phyloP scores from a whole-genome alignment of 768 basidiomycete genomes.

The Russula brevipes region DNA sequence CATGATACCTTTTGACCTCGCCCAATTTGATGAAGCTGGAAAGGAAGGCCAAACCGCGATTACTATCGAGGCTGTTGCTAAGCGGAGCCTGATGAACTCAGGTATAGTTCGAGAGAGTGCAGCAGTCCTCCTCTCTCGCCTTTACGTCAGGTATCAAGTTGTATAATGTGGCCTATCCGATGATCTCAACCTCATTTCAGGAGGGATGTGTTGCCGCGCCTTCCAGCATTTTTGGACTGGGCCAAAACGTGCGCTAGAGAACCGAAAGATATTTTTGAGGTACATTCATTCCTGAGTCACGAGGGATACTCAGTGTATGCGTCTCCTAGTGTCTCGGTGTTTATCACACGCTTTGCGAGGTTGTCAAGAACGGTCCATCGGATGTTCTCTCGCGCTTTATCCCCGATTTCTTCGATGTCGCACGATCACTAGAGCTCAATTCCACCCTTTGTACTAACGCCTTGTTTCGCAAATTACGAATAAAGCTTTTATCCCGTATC shows the following conservation, averaged over 20 bases:
- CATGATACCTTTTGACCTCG: slow-evolving; percentile 89
- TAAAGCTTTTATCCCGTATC: slow-evolving; percentile 63
- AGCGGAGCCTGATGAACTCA: slow-evolving; percentile 52
- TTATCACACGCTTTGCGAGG: slow-evolving; percentile 64
- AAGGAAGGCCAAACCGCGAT: slow-evolving; percentile 50
- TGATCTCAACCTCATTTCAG: slow-evolving; percentile 34
- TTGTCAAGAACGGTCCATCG: slow-evolving; percentile 57
- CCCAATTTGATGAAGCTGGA: slow-evolving; percentile 69
- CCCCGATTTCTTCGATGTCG: slow-evolving; percentile 43
- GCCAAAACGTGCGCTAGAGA: slow-evolving; percentile 1
- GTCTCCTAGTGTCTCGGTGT: slow-evolving; percentile 55
- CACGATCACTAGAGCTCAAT: slow-evolving; percentile 39
- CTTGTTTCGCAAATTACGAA: slow-evolving; percentile 59
- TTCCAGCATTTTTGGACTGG: slow-evolving; percentile 19
- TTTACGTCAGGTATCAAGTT: slow-evolving; percentile 64
- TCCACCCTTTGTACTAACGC: slow-evolving; percentile 49
- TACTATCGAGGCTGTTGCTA: slow-evolving; percentile 54
- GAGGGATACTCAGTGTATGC: neutral
- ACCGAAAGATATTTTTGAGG: slow-evolving; percentile 20
- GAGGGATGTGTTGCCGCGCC: slow-evolving; percentile 42
- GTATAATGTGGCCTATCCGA: slow-evolving; percentile 13
- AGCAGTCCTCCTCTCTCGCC: slow-evolving; percentile 69
- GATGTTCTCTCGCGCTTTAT: slow-evolving; percentile 46
- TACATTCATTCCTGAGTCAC: slow-evolving; percentile 1
- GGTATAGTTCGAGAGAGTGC: slow-evolving; percentile 86